Evolutionary conservation across 495 filamentous ascomycete genomes (phyloP).

Genomic region (Tuber borchii): DNA sequence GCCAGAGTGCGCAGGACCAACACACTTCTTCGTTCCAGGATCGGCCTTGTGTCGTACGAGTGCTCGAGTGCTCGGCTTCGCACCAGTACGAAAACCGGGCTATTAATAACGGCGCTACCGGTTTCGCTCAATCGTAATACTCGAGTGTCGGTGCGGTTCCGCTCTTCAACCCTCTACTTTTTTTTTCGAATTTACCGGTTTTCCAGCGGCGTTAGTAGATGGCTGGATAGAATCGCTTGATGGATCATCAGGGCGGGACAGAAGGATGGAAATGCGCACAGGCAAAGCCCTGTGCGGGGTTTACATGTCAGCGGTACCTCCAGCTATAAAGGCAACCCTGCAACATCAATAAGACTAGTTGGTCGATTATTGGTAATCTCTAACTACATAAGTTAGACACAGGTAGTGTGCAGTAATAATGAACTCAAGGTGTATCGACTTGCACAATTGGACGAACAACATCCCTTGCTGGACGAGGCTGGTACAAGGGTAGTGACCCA

Average conservation of each 20-base stretch:
- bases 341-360: neutral
- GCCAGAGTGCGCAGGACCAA: no score
- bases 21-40: no score
- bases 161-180: neutral
- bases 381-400: neutral
- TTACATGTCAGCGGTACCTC: neutral
- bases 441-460: neutral
- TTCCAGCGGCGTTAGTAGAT: neutral
- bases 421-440: neutral
- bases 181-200: neutral
- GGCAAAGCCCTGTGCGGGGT: neutral
- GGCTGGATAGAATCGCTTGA: neutral
- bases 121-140: neutral
- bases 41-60: no score
- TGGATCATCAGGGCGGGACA: neutral
- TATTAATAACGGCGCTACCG: neutral
- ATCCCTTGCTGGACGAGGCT: no score
- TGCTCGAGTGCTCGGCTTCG: neutral
- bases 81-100: neutral
- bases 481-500: no score
- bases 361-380: neutral
- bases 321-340: neutral
- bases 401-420: neutral
- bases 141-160: neutral
- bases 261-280: neutral